phyloP scores from a whole-genome alignment of 2,329 filamentous ascomycete genomes.

The Apiospora rasikravindrae region DNA sequence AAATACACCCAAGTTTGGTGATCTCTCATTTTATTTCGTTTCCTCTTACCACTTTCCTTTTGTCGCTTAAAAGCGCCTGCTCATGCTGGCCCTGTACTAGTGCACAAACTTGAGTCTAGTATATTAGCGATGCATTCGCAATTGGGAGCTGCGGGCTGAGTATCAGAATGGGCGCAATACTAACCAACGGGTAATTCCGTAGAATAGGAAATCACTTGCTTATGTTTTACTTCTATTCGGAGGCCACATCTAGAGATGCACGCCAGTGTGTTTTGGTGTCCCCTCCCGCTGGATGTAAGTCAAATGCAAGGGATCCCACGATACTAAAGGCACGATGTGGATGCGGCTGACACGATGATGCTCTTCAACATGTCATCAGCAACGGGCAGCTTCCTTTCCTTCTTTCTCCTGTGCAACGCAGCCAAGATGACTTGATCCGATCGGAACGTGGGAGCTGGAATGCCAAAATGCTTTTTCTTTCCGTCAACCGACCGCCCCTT shows the following conservation, averaged over 20 bases:
- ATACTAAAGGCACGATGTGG: neutral
- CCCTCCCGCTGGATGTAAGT: neutral
- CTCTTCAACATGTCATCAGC: neutral
- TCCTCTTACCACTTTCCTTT: neutral
- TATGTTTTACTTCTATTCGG: neutral
- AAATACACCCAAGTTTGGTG: neutral
- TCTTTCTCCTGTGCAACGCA: neutral
- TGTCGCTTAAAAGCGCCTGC: neutral
- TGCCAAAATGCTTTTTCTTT: slow-evolving; percentile 1
- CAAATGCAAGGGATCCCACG: slow-evolving; percentile 5
- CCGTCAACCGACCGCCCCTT: slow-evolving; percentile 5
- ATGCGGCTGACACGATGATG: slow-evolving; percentile 4
- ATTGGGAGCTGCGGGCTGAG: neutral
- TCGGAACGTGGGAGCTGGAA: slow-evolving; percentile 2
- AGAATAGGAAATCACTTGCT: neutral
- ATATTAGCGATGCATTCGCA: neutral
- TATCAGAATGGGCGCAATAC: neutral
- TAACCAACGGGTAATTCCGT: neutral
- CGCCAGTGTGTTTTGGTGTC: neutral
- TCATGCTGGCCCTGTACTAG: neutral
- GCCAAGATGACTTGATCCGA: slow-evolving; percentile 3
- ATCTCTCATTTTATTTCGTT: neutral
- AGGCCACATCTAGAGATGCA: neutral
- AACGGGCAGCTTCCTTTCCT: neutral
- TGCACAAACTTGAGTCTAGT: neutral